These are phyloP conservation scores for Hypoxylon sp. DNA, from an alignment of 2,329 filamentous ascomycete species.

Conservation along the genomic window DNA sequence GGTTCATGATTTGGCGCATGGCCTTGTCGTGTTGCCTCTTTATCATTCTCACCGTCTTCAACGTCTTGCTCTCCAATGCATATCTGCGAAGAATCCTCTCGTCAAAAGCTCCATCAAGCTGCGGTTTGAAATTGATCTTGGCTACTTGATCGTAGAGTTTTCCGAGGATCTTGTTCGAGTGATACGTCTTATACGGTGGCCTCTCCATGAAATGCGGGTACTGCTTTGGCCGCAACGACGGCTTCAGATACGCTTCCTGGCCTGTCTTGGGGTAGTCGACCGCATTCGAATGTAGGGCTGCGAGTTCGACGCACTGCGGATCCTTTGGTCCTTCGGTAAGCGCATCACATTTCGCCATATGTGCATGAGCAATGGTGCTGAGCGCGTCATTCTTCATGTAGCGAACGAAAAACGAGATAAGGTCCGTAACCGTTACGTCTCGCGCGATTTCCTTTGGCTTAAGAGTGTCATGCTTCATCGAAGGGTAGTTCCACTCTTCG, in stretches of 20 bases:
- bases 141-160: conserved; percentile 84
- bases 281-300: conserved; percentile 86
- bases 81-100: conserved; percentile 77
- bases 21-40: conserved; percentile 85
- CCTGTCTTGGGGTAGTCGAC: conserved; percentile 97
- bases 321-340: conserved; percentile 75
- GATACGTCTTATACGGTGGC: conserved; percentile 68
- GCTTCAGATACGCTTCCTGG: conserved; percentile 77
- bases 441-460: conserved; percentile 69
- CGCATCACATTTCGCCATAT: conserved; percentile 82
- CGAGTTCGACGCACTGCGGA: conserved; percentile 79
- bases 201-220: conserved; percentile 95
- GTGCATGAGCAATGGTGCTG: conserved; percentile 83
- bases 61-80: conserved; percentile 65
- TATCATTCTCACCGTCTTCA: conserved; percentile 73
- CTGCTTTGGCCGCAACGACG: conserved; percentile 69
- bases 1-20: conserved; percentile 85
- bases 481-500: conserved; percentile 74
- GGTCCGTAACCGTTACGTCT: conserved; percentile 78
- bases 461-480: conserved; percentile 82
- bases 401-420: conserved; percentile 87
- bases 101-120: conserved; percentile 83
- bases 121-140: conserved; percentile 77
- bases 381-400: conserved; percentile 95
- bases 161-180: conserved; percentile 81